These are phyloP conservation scores for Stephania cephalantha DNA, from an alignment of 164 flowering plant species.

Conservation along the genomic window DNA sequence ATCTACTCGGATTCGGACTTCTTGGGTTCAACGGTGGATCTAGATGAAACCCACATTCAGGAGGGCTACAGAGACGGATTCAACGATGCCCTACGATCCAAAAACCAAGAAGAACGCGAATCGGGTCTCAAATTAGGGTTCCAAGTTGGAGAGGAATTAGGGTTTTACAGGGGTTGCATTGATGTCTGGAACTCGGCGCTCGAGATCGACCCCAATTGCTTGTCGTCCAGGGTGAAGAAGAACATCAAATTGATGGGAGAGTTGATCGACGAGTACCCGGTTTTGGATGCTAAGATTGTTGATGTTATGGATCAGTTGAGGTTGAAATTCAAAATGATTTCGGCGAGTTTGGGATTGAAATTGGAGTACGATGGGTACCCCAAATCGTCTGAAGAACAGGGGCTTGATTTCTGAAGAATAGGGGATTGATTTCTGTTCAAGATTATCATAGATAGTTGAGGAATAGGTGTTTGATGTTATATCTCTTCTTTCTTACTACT, in stretches of 20 bases:
- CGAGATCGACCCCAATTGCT: conserved; percentile 30
- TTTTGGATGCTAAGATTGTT: conserved; percentile 53
- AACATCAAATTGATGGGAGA: conserved; percentile 51
- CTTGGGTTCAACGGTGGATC: conserved; percentile 47
- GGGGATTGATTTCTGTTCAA: not conserved
- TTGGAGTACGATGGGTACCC: conserved; percentile 59
- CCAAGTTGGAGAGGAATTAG: conserved; percentile 65
- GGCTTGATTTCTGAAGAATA: conserved; percentile 40
- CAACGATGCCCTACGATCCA: conserved; percentile 43
- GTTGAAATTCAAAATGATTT: conserved; percentile 55
- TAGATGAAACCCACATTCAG: conserved; percentile 56
- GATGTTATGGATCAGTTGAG: conserved; percentile 57
- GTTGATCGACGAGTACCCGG: conserved; percentile 45
- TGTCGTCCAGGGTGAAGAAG: conserved; percentile 53
- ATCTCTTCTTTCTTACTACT: too few relatives aligned
- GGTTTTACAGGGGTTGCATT: conserved; percentile 67
- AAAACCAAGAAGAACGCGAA: conserved; percentile 53
- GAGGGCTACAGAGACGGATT: conserved; percentile 60
- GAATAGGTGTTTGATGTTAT: conserved; percentile 3
- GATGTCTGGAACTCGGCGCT: conserved; percentile 58
- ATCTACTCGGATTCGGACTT: conserved; percentile 25
- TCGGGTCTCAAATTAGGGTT: conserved; percentile 69
- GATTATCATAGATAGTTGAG: too few relatives aligned
- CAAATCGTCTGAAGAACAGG: conserved; percentile 25
- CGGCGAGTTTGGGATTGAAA: conserved; percentile 48